Conservation (phyloP, 768 basidiomycete species). For the Tylopilus felleus region DNA sequence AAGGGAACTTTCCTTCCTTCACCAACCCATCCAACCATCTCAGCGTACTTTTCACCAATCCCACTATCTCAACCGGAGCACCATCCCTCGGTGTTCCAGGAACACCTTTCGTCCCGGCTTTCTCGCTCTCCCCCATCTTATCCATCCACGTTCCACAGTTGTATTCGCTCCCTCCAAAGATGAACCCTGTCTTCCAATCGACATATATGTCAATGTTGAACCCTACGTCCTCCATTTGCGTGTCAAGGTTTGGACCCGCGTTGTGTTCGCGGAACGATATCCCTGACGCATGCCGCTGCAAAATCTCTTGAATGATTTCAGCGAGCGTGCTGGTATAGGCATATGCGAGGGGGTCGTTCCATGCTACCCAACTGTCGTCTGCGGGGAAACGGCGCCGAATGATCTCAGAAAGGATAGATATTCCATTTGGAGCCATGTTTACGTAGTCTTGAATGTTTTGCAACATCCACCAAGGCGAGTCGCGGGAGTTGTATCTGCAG, state of each 20-base stretch:
- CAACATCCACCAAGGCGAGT: constrained; percentile 99
- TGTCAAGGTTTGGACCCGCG: constrained; percentile 94
- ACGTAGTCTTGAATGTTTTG: constrained; percentile 98
- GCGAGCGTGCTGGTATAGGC: constrained; percentile 77
- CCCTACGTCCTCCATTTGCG: constrained; percentile 91
- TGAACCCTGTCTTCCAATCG: constrained; percentile 94
- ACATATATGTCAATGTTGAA: constrained; percentile 92
- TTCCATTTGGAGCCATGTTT: constrained; percentile 76
- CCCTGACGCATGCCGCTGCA: constrained; percentile 90
- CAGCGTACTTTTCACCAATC: constrained; percentile 87
- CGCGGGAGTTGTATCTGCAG: constrained; percentile 86
- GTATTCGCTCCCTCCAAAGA: constrained; percentile 78
- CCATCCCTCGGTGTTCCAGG: constrained; percentile 98
- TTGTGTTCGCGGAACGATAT: constrained; percentile 96
- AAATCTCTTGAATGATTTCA: constrained; percentile 94
- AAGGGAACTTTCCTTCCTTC: constrained; percentile 70
- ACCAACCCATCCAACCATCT: constrained; percentile 81
- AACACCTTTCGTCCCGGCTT: constrained; percentile 89
- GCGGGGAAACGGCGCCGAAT: constrained; percentile 93
- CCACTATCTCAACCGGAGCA: constrained; percentile 93
- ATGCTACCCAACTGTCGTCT: constrained; percentile 91
- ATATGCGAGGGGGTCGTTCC: constrained; percentile 86
- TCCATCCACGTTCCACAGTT: constrained; percentile 99
- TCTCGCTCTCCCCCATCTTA: constrained; percentile 93
- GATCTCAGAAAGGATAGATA: constrained; percentile 71